Base-by-base conservation (phyloP, 2,329 filamentous ascomycete species). In the Emergomyces pasteurianus region DNA sequence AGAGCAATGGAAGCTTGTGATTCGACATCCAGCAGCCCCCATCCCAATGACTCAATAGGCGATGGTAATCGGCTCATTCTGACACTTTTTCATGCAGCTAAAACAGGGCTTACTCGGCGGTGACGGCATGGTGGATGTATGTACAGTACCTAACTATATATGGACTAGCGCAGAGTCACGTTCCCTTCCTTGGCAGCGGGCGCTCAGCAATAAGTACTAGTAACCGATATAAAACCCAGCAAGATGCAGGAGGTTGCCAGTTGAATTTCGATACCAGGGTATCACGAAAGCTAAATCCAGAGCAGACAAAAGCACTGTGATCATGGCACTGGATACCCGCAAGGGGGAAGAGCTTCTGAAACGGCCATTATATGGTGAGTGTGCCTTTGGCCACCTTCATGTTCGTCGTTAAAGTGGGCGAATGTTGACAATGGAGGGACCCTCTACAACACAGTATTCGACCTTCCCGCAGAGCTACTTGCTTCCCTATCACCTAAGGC, bases 381-480 rank as follows among this genome's bases (percentile, higher is more conserved):
- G 34, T 50, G n/a, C 56, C 36, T 23, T 21, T 12, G 4, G n/a
- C 18, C 26, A 43, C 18, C 9, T 7, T 8, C 26, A 36, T 52
- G 18, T 50, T 38, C 18, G 21, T 58, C 26, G 40, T 21, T 18
- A 58, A 58, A 59, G 16, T 54, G 34, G 50, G n/a, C n/a, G 21
- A 18, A 36, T n/a, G 36, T 43, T 18, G 14, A 49, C 34, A 53
- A 38, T n/a, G n/a, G 57, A 36, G 18, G 4, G 5, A 36, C 28
- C 18, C n/a, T 43, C 66, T 67, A 67, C 70, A 64, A n/a, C 55
- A 62, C 71, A 91, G 88, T 92, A 61, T 96, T 92, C 74, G 87
- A 95, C 72, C 82, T 96, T 28, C 90, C 90, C 0, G 78, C 81
- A 62, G 84, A 91, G 71, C 81, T 95, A 54, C 79, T 95, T 42